Base-by-base conservation (phyloP, 805 yeast species). In the Blastobotrys americana region DNA sequence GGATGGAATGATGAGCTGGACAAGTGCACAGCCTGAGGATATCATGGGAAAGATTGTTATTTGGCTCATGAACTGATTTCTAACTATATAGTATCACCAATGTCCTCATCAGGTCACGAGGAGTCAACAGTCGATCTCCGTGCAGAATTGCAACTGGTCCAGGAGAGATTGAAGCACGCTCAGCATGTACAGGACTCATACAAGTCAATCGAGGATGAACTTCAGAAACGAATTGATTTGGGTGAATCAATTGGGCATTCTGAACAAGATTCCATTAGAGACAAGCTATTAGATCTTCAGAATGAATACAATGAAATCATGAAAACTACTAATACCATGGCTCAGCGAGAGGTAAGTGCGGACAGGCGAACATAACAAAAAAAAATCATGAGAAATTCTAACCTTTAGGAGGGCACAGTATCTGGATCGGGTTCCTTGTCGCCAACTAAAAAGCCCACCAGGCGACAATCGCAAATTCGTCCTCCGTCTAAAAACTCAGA, bases 401-500 rank as follows among this genome's bases (percentile, higher is more conserved):
- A n/a, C n/a, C n/a, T n/a, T n/a, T n/a, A n/a, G n/a, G n/a, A n/a
- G n/a, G 31, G 10, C 31, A 13, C 31, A 25, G 13, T 25, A 8
- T 20, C 15, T 20, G 18, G 18, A 22, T 43, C 31, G 28, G 47
- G 43, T 39, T 13, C 33, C 20, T 19, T 34, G 33, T 47, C 47
- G 16, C 50, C 47, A 2, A 39, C 39, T 8, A 43, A 42, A 20
- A 45, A 41, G 35, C 34, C 45, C n/a, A 8, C 31, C 13, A 8
- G 31, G 31, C 31, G 31, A 8, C 31, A 25, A 13, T 25, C 39
- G 23, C 37, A 42, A 31, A 6, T 31, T 39, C 41, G 17, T 20
- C n/a, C n/a, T n/a, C n/a, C n/a, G n/a, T 31, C 47, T 10, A 27
- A 39, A 19, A n/a, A 51, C 10, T 53, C 49, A 31, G 57, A 62